phyloP scores from a whole-genome alignment of 1,284 basidiomycete genomes.

The Ustilago hordei region DNA sequence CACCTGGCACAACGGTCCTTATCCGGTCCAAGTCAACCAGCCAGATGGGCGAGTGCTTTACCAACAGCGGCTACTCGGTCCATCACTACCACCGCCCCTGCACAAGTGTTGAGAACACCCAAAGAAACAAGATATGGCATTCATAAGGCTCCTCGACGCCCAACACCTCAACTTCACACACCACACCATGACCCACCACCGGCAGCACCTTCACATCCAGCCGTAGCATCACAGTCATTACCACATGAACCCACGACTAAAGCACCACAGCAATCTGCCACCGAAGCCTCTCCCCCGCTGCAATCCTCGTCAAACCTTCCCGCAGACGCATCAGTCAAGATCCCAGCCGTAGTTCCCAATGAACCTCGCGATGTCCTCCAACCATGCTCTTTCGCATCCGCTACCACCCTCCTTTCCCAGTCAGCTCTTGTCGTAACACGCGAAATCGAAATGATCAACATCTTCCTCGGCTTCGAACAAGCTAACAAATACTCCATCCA shows the following conservation, averaged over 20 bases:
- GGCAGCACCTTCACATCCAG: neutral
- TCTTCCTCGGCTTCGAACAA: conserved; percentile 61
- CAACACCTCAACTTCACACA: neutral
- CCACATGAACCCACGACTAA: neutral
- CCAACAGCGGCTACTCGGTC: neutral
- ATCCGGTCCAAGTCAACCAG: neutral
- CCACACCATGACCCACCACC: neutral
- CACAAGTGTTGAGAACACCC: conserved; percentile 7
- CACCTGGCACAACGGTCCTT: conserved; percentile 9
- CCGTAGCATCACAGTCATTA: neutral
- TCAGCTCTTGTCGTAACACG: conserved; percentile 56
- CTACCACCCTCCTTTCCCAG: conserved; percentile 46
- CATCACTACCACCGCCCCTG: neutral
- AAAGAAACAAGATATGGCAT: conserved; percentile 18
- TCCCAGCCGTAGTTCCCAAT: conserved; percentile 33
- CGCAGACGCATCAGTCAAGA: conserved; percentile 30
- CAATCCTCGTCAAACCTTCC: neutral
- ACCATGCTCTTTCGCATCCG: conserved; percentile 20
- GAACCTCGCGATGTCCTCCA: conserved; percentile 44
- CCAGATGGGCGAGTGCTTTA: conserved; percentile 3
- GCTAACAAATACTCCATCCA: conserved; percentile 58
- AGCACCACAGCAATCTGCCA: neutral
- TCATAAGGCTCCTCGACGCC: conserved; percentile 17
- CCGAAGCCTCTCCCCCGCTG: neutral
- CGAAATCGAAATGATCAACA: conserved; percentile 60